Percentiles rank a stretch among this genome's conserved stretches.
Conservation (phyloP, 306 rosid genomes). For the Echinosophora koreensis region DNA sequence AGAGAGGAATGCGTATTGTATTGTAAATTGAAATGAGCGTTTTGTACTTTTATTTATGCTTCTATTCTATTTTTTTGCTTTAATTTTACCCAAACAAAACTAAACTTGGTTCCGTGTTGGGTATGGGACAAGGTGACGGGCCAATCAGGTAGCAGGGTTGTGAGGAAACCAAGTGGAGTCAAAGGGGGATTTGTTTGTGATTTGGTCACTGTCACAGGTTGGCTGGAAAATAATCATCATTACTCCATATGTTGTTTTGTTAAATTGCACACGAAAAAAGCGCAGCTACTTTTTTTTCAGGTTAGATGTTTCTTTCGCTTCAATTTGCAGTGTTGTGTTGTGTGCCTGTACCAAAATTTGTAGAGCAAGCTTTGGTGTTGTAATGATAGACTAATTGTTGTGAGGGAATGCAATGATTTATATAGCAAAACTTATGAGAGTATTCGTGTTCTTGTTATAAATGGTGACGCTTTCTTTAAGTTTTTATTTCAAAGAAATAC, state of each 20-base stretch:
- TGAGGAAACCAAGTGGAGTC: conserved; percentile 41
- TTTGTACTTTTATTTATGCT: background rate
- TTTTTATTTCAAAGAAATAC: background rate
- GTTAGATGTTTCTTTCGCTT: conserved; percentile 60
- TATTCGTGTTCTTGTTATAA: background rate
- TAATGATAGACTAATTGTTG: background rate
- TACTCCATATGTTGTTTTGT: background rate
- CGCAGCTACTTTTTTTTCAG: conserved; percentile 32
- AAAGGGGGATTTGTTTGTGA: conserved; percentile 45
- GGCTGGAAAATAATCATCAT: conserved; percentile 26
- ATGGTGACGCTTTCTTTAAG: background rate
- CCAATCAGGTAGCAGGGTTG: conserved; percentile 45
- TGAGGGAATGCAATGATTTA: background rate
- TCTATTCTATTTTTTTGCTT: conserved; percentile 51
- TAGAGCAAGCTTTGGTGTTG: conserved; percentile 23
- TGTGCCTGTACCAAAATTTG: background rate
- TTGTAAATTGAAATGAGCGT: background rate
- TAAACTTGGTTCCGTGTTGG: background rate
- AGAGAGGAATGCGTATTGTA: conserved; percentile 7
- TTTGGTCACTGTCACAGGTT: conserved; percentile 40
- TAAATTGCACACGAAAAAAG: background rate
- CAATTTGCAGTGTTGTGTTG: conserved; percentile 37
- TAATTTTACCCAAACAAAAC: conserved; percentile 46
- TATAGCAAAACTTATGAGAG: background rate
- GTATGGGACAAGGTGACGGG: conserved; percentile 41